Evolutionary conservation across 768 basidiomycete species (phyloP).

Genomic region (Boletus subparvulus): DNA sequence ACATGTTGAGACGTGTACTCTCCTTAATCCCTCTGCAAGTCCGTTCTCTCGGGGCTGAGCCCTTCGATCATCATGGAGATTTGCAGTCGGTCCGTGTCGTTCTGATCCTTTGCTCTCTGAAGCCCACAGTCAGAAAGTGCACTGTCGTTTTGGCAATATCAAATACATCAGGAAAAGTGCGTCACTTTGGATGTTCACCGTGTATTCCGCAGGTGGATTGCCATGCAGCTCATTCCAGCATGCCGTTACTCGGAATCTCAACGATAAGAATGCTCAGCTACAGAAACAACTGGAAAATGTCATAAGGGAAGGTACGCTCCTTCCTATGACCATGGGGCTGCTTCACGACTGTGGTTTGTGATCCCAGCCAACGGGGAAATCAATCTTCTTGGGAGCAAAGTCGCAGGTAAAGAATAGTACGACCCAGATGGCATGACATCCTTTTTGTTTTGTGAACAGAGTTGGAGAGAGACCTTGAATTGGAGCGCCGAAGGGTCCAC

Average conservation of each 20-base stretch:
- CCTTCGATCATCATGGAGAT: conserved; percentile 79
- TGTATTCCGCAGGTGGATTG: conserved; percentile 1
- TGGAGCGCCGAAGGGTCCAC: conserved; percentile 70
- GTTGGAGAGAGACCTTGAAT: conserved; percentile 75
- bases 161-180: conserved; percentile 82
- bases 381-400: conserved; percentile 64
- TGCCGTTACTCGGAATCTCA: conserved; percentile 75
- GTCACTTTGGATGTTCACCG: conserved; percentile 3
- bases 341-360: neutral
- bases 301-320: conserved; percentile 67
- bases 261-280: conserved; percentile 77
- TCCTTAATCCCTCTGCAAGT: conserved; percentile 43
- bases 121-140: conserved; percentile 46
- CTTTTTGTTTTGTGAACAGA: conserved; percentile 42
- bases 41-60: conserved; percentile 77
- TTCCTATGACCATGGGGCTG: neutral
- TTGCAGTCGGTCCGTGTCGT: conserved; percentile 60
- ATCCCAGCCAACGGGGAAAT: conserved; percentile 74
- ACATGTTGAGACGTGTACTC: conserved; percentile 13
- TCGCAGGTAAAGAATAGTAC: conserved; percentile 45
- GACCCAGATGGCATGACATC: neutral
- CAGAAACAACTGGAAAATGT: conserved; percentile 87
- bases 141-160: conserved; percentile 90
- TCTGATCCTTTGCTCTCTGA: neutral
- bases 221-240: conserved; percentile 64